phyloP scores from a whole-genome alignment of 2,329 filamentous ascomycete genomes.

The Aspergillus sergii region DNA sequence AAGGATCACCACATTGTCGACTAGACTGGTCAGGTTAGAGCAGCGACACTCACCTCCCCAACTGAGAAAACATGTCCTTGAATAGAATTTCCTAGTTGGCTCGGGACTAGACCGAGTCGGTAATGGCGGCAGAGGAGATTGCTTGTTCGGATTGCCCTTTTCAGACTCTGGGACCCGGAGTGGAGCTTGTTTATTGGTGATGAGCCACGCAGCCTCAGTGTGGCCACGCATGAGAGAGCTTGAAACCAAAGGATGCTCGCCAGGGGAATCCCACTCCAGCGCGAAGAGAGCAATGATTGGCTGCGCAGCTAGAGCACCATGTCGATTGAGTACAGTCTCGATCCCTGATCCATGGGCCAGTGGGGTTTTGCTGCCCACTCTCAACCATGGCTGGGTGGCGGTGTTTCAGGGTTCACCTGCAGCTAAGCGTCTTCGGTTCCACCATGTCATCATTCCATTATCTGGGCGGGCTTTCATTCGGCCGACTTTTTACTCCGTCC shows the following conservation, averaged over 20 bases:
- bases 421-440: background rate
- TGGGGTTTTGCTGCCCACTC: background rate
- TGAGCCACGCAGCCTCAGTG: background rate
- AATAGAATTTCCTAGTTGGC: background rate
- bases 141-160: background rate
- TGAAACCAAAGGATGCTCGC: background rate
- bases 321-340: background rate
- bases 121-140: background rate
- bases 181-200: background rate
- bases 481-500: background rate
- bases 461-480: background rate
- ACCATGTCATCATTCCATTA: background rate
- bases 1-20: background rate
- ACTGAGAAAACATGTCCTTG: background rate
- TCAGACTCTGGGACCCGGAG: background rate
- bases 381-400: background rate
- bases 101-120: background rate
- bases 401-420: constrained; percentile 1
- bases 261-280: background rate
- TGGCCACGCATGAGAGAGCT: background rate
- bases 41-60: background rate
- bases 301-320: no score
- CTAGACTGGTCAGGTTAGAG: background rate
- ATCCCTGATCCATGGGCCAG: background rate
- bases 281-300: background rate